Percentiles rank a stretch among this genome's conserved stretches.
These are phyloP conservation scores for Gonium pectorale DNA, from an alignment of 139 green algal genomes.

Conservation along the genomic window DNA sequence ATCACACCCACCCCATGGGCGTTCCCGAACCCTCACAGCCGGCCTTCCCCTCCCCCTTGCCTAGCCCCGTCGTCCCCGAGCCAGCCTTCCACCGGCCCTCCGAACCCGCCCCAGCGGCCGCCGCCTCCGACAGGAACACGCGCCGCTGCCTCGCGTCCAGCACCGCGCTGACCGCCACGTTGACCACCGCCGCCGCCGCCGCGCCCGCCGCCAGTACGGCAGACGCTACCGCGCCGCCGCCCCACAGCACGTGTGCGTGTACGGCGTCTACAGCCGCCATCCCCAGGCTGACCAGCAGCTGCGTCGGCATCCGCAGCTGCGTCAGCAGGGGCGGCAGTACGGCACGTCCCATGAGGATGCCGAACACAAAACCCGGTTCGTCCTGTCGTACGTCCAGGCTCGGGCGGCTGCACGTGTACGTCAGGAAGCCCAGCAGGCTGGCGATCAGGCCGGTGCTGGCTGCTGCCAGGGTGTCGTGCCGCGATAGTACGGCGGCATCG, in stretches of 20 bases:
- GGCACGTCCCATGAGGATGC: neutral
- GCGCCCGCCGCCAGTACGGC: neutral
- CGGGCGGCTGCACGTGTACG: constrained; percentile 35
- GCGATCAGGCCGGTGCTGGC: constrained; percentile 16
- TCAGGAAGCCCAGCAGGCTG: constrained; percentile 23
- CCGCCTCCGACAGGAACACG: neutral
- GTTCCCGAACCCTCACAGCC: too few relatives aligned
- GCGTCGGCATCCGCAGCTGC: neutral
- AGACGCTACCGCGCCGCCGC: neutral
- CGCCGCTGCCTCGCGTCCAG: neutral
- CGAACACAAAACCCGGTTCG: neutral
- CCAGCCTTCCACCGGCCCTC: too few relatives aligned
- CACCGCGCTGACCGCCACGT: neutral
- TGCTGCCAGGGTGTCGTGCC: constrained; percentile 30
- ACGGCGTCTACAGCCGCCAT: constrained; percentile 28
- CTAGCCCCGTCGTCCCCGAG: too few relatives aligned
- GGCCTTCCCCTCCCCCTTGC: too few relatives aligned
- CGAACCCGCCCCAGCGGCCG: neutral
- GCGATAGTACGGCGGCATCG: too few relatives aligned
- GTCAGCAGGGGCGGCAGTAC: neutral
- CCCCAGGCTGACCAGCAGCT: neutral
- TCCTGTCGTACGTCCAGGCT: constrained; percentile 26
- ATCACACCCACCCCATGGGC: too few relatives aligned
- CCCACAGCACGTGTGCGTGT: constrained; percentile 26
- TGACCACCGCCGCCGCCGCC: neutral